Evolutionary conservation across 2,329 filamentous ascomycete species (phyloP).

Genomic region (Lithohypha guttulata): DNA sequence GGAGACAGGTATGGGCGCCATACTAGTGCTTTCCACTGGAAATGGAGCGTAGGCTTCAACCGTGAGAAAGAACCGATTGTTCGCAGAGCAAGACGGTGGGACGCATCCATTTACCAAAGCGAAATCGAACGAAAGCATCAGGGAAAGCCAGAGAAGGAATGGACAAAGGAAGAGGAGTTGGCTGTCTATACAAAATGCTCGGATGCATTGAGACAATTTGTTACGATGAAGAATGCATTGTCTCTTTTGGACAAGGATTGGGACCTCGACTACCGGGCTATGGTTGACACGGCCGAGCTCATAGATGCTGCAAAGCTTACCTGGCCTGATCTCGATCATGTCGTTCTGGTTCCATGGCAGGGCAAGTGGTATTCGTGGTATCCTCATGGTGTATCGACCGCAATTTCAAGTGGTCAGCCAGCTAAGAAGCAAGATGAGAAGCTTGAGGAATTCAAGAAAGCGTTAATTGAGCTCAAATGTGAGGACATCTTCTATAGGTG

Average conservation of each 20-base stretch:
- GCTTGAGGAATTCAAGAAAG: slow-evolving; percentile 70
- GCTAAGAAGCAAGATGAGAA: slow-evolving; percentile 56
- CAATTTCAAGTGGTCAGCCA: slow-evolving; percentile 24
- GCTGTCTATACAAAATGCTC: slow-evolving; percentile 47
- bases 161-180: slow-evolving; percentile 41
- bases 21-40: slow-evolving; percentile 59
- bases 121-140: slow-evolving; percentile 2
- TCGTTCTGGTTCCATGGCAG: slow-evolving; percentile 48
- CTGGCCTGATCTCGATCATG: slow-evolving; percentile 58
- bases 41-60: slow-evolving; percentile 59
- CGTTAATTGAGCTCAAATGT: slow-evolving; percentile 64
- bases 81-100: slow-evolving; percentile 65
- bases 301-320: slow-evolving; percentile 45
- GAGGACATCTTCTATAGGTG: slow-evolving; percentile 83
- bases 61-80: slow-evolving; percentile 71
- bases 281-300: slow-evolving; percentile 62
- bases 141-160: slow-evolving; percentile 27
- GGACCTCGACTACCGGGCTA: slow-evolving; percentile 75
- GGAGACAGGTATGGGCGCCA: slow-evolving; percentile 44
- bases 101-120: slow-evolving; percentile 34
- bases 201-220: slow-evolving; percentile 56
- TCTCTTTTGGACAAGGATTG: slow-evolving; percentile 74
- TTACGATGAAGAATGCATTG: slow-evolving; percentile 75
- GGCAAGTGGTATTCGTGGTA: slow-evolving; percentile 59
- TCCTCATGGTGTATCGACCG: slow-evolving; percentile 39